These are phyloP conservation scores for Royoungia palumana DNA, from an alignment of 768 basidiomycete species.

Conservation along the genomic window DNA sequence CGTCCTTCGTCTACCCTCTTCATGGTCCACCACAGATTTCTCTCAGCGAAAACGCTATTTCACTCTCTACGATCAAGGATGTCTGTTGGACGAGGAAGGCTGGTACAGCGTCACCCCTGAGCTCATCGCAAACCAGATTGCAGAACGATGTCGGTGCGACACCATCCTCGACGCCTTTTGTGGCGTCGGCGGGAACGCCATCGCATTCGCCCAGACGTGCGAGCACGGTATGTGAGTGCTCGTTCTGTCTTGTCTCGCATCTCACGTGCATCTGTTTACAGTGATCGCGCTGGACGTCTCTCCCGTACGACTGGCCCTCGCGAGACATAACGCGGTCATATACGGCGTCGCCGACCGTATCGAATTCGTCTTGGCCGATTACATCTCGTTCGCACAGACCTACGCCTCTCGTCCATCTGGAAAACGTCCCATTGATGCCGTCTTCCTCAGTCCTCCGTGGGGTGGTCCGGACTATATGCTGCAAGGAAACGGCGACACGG, in stretches of 20 bases:
- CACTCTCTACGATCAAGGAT: constrained; percentile 74
- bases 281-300: constrained; percentile 94
- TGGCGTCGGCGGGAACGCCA: constrained; percentile 96
- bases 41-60: constrained; percentile 81
- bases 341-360: constrained; percentile 95
- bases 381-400: constrained; percentile 69
- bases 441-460: constrained; percentile 96
- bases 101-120: constrained; percentile 99
- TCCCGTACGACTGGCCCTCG: constrained; percentile 79
- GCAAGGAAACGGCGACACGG: constrained; percentile 2
- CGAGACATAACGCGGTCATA: constrained; percentile 88
- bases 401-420: constrained; percentile 33
- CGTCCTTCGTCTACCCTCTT: not conserved
- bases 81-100: constrained; percentile 91
- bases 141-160: constrained; percentile 83
- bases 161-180: constrained; percentile 93
- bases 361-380: constrained; percentile 90
- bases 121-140: constrained; percentile 86
- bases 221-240: constrained; percentile 66
- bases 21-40: constrained; percentile 58
- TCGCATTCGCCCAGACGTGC: constrained; percentile 95
- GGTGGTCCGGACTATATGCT: constrained; percentile 77
- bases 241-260: not conserved
- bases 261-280: not conserved
- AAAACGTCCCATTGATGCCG: constrained; percentile 70